phyloP scores from a whole-genome alignment of 192 early-diverging fungal genomes.

The Piromyces sp. region DNA sequence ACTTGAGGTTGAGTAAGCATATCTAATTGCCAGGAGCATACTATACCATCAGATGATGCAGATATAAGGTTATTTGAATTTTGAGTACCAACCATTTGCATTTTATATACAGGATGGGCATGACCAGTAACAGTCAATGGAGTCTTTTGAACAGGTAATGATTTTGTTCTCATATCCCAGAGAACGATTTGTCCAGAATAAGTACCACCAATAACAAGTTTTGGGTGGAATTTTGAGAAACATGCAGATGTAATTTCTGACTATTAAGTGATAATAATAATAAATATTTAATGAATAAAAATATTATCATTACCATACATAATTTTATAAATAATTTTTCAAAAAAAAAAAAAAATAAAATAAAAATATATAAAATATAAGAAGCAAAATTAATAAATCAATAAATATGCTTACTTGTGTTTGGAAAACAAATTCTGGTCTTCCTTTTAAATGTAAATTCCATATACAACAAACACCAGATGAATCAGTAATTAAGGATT shows the following conservation, averaged over 20 bases:
- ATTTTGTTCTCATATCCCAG: conserved; percentile 91
- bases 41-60: conserved; percentile 85
- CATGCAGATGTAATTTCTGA: conserved; percentile 55
- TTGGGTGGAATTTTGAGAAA: conserved; percentile 87
- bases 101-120: conserved; percentile 86
- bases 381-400: too few relatives aligned
- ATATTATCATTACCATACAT: too few relatives aligned
- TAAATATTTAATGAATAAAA: too few relatives aligned
- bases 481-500: conserved; percentile 65
- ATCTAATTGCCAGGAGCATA: conserved; percentile 94
- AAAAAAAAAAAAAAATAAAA: too few relatives aligned
- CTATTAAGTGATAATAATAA: not conserved
- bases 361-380: too few relatives aligned
- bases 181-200: conserved; percentile 94
- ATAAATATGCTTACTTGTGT: conserved; percentile 33
- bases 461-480: conserved; percentile 90
- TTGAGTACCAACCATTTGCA: conserved; percentile 80
- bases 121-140: conserved; percentile 84
- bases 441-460: conserved; percentile 70
- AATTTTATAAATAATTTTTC: too few relatives aligned
- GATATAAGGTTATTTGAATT: conserved; percentile 88
- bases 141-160: conserved; percentile 78
- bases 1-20: conserved; percentile 91
- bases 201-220: conserved; percentile 81
- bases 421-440: conserved; percentile 90